phyloP scores from a whole-genome alignment of 2,329 filamentous ascomycete genomes.

The Aspergillus japonicus region DNA sequence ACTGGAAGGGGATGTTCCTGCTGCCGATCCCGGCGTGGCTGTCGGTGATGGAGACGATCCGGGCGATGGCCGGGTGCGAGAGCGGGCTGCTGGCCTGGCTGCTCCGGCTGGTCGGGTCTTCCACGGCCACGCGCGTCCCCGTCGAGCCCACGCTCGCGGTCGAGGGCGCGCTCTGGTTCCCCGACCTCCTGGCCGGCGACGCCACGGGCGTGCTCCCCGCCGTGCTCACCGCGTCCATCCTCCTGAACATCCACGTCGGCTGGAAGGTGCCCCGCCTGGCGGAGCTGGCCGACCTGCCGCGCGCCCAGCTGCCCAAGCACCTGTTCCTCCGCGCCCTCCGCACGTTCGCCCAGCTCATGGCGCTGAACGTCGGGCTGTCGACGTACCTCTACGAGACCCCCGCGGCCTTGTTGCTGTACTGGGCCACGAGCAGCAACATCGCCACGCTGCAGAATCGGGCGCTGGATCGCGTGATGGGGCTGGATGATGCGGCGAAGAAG shows the following conservation, averaged over 20 bases:
- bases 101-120: conserved; percentile 20
- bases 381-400: conserved; percentile 40
- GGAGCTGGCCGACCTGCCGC: conserved; percentile 28
- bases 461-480: conserved; percentile 35
- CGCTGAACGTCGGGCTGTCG: conserved; percentile 39
- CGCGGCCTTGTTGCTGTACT: conserved; percentile 50
- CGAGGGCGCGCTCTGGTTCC: conserved; percentile 63
- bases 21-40: conserved; percentile 50
- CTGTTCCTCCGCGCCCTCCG: conserved; percentile 28
- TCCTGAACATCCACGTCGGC: conserved; percentile 46
- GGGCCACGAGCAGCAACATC: conserved; percentile 47
- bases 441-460: conserved; percentile 43
- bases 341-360: conserved; percentile 36
- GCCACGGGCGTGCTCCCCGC: conserved; percentile 51
- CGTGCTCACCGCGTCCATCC: conserved; percentile 49
- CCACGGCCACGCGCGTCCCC: conserved; percentile 13
- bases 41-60: conserved; percentile 47
- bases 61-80: conserved; percentile 47
- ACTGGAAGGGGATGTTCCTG: conserved; percentile 34
- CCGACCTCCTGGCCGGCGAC: conserved; percentile 56
- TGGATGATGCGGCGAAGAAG: conserved; percentile 31
- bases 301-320: conserved; percentile 25
- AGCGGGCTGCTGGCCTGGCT: conserved; percentile 44
- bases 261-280: conserved; percentile 25
- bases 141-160: conserved; percentile 52